These are phyloP conservation scores for Hansenula anomala DNA, from an alignment of 1,139 yeast species.

Conservation along the genomic window DNA sequence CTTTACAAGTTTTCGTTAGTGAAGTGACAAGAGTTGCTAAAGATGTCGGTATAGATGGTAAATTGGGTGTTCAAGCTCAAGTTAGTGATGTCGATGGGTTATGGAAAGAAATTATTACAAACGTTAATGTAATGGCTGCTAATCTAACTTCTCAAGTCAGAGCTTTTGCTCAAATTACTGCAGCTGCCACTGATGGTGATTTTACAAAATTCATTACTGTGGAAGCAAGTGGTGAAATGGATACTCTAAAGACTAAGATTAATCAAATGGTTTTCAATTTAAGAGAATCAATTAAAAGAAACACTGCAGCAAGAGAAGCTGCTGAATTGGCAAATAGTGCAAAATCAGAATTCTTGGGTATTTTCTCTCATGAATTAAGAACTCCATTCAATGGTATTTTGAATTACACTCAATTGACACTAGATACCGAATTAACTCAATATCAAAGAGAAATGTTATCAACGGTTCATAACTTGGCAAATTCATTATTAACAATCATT, in stretches of 20 bases:
- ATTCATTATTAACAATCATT: constrained; percentile 77
- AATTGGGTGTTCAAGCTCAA: constrained; percentile 87
- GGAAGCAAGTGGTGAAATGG: constrained; percentile 93
- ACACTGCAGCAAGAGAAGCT: constrained; percentile 90
- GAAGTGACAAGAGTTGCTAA: constrained; percentile 89
- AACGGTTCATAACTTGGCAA: constrained; percentile 83
- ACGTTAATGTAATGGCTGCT: constrained; percentile 90
- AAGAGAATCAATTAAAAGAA: constrained; percentile 85
- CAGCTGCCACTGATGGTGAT: constrained; percentile 92
- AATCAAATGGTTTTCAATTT: constrained; percentile 88
- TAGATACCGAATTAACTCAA: constrained; percentile 83
- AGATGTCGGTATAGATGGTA: constrained; percentile 92
- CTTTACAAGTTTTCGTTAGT: constrained; percentile 79
- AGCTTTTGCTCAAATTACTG: constrained; percentile 90
- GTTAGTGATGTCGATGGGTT: constrained; percentile 87
- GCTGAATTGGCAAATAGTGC: constrained; percentile 88
- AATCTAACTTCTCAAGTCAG: constrained; percentile 88
- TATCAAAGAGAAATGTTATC: constrained; percentile 89
- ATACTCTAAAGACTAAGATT: constrained; percentile 83
- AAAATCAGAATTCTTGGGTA: constrained; percentile 87
- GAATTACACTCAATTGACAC: constrained; percentile 86
- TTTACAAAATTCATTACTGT: constrained; percentile 86
- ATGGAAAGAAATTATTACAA: constrained; percentile 91
- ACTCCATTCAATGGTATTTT: constrained; percentile 92
- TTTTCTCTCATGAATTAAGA: constrained; percentile 88